phyloP scores from a whole-genome alignment of 140 eudicot species.

The Erigeron philadelphicus region DNA sequence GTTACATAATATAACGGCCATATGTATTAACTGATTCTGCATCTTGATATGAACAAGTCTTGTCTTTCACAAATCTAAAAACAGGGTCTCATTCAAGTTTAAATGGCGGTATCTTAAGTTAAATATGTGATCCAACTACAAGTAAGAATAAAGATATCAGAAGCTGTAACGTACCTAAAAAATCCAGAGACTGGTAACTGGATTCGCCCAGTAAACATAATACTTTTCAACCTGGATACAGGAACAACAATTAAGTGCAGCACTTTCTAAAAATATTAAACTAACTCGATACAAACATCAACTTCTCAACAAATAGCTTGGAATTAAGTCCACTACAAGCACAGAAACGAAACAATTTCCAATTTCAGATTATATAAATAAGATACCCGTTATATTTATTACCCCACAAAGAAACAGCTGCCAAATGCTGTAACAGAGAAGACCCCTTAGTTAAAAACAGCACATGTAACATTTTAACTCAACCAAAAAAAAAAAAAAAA shows the following conservation, averaged over 20 bases:
- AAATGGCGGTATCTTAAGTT: background rate
- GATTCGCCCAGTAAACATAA: conserved; percentile 30
- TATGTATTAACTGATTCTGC: background rate
- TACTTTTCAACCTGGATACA: conserved; percentile 25
- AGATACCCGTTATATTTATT: background rate
- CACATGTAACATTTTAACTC: background rate
- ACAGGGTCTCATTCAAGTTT: background rate
- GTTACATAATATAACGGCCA: background rate
- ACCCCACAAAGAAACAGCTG: background rate
- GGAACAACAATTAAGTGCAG: background rate
- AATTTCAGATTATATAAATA: background rate
- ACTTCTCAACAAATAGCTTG: background rate
- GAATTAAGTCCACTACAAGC: background rate
- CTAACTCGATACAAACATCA: background rate
- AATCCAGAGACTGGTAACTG: conserved; percentile 27
- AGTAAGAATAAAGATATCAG: background rate
- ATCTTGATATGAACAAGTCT: background rate
- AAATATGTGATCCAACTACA: background rate
- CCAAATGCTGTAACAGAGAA: background rate
- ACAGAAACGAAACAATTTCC: background rate
- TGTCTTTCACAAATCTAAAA: conserved; percentile 4
- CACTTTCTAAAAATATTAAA: background rate
- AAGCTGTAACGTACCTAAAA: conserved; percentile 19
- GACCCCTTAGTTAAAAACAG: background rate
- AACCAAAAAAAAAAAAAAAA: conserved; percentile 2